Conservation (phyloP, 2,329 filamentous ascomycete genomes). For the Colletotrichum sp. region DNA sequence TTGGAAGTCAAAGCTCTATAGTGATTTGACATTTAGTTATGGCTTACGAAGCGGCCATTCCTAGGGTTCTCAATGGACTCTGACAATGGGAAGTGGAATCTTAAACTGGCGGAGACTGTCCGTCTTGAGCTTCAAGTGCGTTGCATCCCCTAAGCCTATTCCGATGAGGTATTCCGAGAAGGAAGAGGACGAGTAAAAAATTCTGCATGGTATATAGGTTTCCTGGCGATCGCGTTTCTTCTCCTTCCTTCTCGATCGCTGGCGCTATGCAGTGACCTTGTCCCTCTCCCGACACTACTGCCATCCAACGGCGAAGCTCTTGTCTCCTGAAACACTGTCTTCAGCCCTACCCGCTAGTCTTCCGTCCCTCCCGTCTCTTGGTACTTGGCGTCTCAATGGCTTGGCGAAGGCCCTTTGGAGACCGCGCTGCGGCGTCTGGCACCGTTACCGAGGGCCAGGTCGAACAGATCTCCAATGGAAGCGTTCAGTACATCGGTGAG, state of each 20-base stretch:
- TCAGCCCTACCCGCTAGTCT: background rate
- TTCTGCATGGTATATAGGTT: background rate
- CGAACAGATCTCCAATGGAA: background rate
- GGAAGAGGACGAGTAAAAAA: background rate
- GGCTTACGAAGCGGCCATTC: background rate
- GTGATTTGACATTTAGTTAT: background rate
- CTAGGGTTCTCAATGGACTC: background rate
- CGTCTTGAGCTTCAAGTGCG: background rate
- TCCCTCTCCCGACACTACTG: background rate
- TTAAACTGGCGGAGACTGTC: background rate
- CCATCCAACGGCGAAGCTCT: background rate
- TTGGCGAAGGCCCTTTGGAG: background rate
- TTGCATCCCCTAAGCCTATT: background rate
- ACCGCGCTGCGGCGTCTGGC: background rate
- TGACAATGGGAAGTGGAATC: background rate
- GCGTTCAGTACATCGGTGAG: conserved; percentile 3
- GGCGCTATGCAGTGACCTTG: background rate
- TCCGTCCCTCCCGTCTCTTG: background rate
- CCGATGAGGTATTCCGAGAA: background rate
- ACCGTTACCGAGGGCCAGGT: background rate
- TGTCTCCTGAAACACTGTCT: background rate
- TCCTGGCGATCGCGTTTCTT: background rate
- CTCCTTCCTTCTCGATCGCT: background rate
- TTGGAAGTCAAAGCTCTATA: background rate
- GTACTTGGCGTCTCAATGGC: background rate